A percentile compares a stretch with the other conserved stretches of the same genome.
Conservation (phyloP, 2,329 filamentous ascomycete genomes). For the Nemania serpens region DNA sequence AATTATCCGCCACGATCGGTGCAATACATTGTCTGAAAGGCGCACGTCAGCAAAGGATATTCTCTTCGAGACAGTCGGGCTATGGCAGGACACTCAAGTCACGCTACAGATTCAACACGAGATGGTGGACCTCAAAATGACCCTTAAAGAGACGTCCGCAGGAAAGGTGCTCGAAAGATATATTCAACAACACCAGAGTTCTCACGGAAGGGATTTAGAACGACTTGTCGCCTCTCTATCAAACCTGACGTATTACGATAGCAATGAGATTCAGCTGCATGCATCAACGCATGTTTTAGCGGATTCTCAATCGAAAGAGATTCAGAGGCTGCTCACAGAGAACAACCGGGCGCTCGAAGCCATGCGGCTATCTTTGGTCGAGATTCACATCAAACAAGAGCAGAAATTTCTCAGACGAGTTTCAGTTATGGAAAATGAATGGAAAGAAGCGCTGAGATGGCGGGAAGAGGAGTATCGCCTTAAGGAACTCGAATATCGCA, state of each 20-base stretch:
- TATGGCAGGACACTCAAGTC: conserved; percentile 9
- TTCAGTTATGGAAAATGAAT: conserved; percentile 15
- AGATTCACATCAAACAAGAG: conserved; percentile 12
- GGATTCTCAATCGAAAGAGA: neutral
- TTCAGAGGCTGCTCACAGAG: conserved; percentile 2
- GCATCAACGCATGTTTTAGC: neutral
- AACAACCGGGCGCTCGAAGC: conserved; percentile 9
- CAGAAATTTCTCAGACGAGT: neutral
- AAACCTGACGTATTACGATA: neutral
- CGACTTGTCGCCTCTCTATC: neutral
- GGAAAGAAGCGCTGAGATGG: neutral
- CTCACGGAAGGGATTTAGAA: neutral
- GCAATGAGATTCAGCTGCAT: neutral
- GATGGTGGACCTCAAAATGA: conserved; percentile 8
- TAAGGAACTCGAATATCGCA: conserved; percentile 7
- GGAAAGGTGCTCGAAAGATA: conserved; percentile 10
- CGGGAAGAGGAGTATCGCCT: conserved; percentile 9
- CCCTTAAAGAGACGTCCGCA: conserved; percentile 1
- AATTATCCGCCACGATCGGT: neutral
- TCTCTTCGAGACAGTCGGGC: neutral
- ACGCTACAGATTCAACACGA: conserved; percentile 19
- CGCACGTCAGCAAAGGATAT: neutral
- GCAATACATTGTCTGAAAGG: neutral
- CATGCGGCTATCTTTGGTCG: conserved; percentile 9
- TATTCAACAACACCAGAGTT: neutral